These are phyloP conservation scores for Trichoderma asperelloides DNA, from an alignment of 495 filamentous ascomycete species.

Conservation along the genomic window DNA sequence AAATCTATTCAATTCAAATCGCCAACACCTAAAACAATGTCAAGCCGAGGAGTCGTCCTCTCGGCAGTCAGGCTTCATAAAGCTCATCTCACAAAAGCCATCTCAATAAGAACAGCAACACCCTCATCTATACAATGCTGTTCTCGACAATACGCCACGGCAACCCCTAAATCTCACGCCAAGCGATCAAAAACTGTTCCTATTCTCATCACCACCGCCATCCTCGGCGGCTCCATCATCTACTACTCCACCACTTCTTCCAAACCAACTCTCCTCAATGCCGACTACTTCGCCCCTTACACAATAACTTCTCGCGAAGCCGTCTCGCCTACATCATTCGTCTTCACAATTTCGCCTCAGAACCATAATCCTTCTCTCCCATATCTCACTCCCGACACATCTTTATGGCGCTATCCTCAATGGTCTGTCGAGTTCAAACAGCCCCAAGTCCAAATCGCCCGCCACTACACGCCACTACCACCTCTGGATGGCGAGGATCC, in stretches of 20 bases:
- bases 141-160: background rate
- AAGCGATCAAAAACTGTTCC: background rate
- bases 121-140: background rate
- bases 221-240: slow-evolving; percentile 3
- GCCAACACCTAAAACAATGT: background rate
- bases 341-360: slow-evolving; percentile 55
- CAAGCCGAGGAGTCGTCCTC: background rate
- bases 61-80: background rate
- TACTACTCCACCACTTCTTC: slow-evolving; percentile 3
- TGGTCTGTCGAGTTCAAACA: slow-evolving; percentile 92
- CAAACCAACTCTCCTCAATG: slow-evolving; percentile 29
- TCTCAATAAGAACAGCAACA: background rate
- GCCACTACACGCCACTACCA: slow-evolving; percentile 84
- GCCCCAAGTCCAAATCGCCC: slow-evolving; percentile 78
- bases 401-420: slow-evolving; percentile 42
- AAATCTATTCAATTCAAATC: background rate
- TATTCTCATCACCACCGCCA: slow-evolving; percentile 2
- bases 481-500: slow-evolving; percentile 49
- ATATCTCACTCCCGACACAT: slow-evolving; percentile 11
- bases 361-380: slow-evolving; percentile 15
- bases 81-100: background rate
- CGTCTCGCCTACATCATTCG: slow-evolving; percentile 65
- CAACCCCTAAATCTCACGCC: background rate
- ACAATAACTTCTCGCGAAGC: slow-evolving; percentile 54
- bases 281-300: slow-evolving; percentile 49